phyloP scores from a whole-genome alignment of 768 basidiomycete species.

The Mycena galericulata region DNA sequence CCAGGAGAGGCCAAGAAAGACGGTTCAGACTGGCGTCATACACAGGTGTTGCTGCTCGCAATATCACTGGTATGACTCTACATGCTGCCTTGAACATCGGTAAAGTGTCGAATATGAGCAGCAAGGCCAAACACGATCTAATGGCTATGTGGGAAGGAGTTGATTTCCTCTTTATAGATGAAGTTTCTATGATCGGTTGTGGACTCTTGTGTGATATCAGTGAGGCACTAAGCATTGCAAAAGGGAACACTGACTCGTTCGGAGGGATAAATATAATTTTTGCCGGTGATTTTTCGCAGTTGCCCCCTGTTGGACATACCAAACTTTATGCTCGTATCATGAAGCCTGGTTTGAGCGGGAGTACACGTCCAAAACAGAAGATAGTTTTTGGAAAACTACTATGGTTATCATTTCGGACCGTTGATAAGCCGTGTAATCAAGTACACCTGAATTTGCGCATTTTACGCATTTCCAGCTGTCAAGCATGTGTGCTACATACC shows the following conservation, averaged over 20 bases:
- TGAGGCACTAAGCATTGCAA: constrained; percentile 46
- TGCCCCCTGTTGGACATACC: constrained; percentile 43
- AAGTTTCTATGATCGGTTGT: constrained; percentile 55
- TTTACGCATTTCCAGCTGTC: too few species aligned
- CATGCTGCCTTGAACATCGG: constrained; percentile 45
- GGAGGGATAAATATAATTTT: constrained; percentile 57
- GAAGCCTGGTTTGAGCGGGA: neutral
- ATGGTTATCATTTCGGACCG: neutral
- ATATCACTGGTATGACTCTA: constrained; percentile 53
- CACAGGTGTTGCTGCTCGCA: constrained; percentile 54
- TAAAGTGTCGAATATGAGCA: neutral
- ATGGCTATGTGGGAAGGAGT: constrained; percentile 53
- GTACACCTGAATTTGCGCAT: too few species aligned
- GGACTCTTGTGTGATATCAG: constrained; percentile 45
- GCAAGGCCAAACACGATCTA: constrained; percentile 29
- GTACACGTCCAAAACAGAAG: constrained; percentile 21
- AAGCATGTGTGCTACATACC: too few species aligned
- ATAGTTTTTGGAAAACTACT: constrained; percentile 5
- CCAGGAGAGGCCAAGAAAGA: constrained; percentile 22
- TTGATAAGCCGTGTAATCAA: too few species aligned
- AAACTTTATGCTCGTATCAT: constrained; percentile 31
- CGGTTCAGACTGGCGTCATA: constrained; percentile 47
- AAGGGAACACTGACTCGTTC: constrained; percentile 44
- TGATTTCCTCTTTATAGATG: constrained; percentile 53
- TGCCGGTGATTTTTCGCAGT: constrained; percentile 57